These are phyloP conservation scores for Flagelloscypha sp. DNA, from an alignment of 768 basidiomycete species.

Conservation along the genomic window DNA sequence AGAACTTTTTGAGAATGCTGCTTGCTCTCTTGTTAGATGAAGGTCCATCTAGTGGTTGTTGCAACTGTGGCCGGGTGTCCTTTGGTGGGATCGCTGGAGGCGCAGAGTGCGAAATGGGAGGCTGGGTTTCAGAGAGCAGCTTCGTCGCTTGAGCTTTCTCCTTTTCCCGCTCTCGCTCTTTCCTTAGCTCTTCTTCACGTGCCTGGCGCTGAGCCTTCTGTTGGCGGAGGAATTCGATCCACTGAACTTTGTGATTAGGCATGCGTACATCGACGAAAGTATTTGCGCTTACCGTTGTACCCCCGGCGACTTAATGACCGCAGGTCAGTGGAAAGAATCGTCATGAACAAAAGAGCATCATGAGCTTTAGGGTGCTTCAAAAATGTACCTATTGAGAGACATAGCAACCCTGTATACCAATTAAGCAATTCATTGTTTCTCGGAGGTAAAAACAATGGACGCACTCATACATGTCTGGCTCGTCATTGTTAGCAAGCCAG, in stretches of 20 bases:
- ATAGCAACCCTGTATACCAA: constrained; percentile 67
- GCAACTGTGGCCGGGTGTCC: constrained; percentile 7
- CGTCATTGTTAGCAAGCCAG: constrained; percentile 66
- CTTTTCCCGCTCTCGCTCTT: constrained; percentile 21
- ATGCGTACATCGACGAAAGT: neutral
- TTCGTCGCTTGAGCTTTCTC: constrained; percentile 8
- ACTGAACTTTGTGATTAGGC: constrained; percentile 37
- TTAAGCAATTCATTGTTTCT: constrained; percentile 1
- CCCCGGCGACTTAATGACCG: constrained; percentile 74
- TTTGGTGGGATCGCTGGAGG: constrained; percentile 5
- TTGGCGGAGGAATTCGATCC: constrained; percentile 81
- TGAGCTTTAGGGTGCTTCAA: constrained; percentile 74
- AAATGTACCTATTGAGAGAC: constrained; percentile 71
- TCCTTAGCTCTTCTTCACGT: constrained; percentile 38
- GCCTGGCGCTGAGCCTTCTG: constrained; percentile 58
- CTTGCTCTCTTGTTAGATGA: too few species aligned
- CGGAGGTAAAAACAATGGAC: constrained; percentile 22
- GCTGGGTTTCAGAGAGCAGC: constrained; percentile 5
- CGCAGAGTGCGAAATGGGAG: constrained; percentile 3
- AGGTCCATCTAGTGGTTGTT: constrained; percentile 3
- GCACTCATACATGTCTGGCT: constrained; percentile 89
- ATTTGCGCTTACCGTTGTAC: constrained; percentile 56
- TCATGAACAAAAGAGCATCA: constrained; percentile 86
- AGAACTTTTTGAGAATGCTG: too few species aligned
- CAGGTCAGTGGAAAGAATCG: constrained; percentile 87